A percentile compares a stretch with the other conserved stretches of the same genome.
phyloP scores from a whole-genome alignment of 768 basidiomycete genomes.

The Leccinellum luteum region DNA sequence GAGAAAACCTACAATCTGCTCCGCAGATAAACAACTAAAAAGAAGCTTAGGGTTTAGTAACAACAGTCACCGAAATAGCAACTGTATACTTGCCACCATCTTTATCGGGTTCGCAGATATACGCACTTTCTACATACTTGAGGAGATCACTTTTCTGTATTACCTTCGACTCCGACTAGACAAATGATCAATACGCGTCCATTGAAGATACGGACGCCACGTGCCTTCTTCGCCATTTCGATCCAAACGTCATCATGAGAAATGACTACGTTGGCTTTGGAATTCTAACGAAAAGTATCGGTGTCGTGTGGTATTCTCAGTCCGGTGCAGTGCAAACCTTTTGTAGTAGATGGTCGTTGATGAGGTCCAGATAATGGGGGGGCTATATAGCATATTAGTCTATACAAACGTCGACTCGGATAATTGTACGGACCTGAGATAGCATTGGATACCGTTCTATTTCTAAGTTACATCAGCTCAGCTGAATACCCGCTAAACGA shows the following conservation, averaged over 20 bases:
- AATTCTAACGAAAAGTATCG: not conserved
- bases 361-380: constrained; percentile 6
- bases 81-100: not conserved
- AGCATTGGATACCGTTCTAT: not conserved
- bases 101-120: not conserved
- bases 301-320: not conserved
- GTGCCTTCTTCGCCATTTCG: constrained; percentile 3
- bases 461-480: not conserved
- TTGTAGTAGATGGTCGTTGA: constrained; percentile 9
- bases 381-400: not conserved
- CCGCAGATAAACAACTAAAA: constrained; percentile 1
- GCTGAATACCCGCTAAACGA: not conserved
- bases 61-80: not conserved
- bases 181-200: not conserved
- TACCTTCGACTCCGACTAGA: not conserved
- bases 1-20: not conserved
- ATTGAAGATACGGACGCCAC: no score
- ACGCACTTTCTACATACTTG: not conserved
- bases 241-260: constrained; percentile 14
- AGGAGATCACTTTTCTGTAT: not conserved
- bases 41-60: no score
- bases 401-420: no score
- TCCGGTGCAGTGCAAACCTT: not conserved
- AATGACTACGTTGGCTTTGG: not conserved
- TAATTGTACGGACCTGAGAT: not conserved